Evolutionary conservation across 2,329 filamentous ascomycete genomes (phyloP), one percentile per base, ranked within the genome.

Genomic region (Zymoseptoria passerinii): DNA sequence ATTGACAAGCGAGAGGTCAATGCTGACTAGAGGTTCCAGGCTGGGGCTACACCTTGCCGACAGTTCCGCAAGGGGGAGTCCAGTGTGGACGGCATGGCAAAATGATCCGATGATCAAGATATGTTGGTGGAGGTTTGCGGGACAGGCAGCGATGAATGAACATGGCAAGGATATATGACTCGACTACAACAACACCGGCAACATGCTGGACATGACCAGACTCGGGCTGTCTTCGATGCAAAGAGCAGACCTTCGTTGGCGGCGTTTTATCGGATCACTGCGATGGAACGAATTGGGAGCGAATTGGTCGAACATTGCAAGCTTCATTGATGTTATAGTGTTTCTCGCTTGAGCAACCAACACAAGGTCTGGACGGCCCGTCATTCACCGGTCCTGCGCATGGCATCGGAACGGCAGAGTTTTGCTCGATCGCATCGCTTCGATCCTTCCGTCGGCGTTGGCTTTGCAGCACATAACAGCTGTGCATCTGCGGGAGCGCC

Each of bases 31-130:
- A 29, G 19, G 10, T 5, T 16, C 28, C 55, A 77, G 74, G 60
- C 53, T 74, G 29, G 73, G 74, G 3, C 66, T 76, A 28, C 69
- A 70, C 58, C 71, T 76, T 54, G 68, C 72, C n/a, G 71, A 76
- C 61, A 66, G 70, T 29, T 76, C 75, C 62, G 74, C 73, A n/a
- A 65, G 72, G 65, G 71, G 71, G 28, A 61, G 58, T 50, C 66
- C 66, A 40, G 65, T 65, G 4, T 69, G 66, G 66, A 58, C 63
- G 19, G 60, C 63, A 13, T 67, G 67, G 65, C 58, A 28, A 55
- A 51, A 29, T 57, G 57, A 28, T 53, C 61, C 9, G 35, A 28
- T 28, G 28, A 18, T 9, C 50, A 13, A 7, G n/a, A 7, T n/a
- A 35, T 23, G 23, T 27, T 53, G 35, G 13, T 16, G 35, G 35